phyloP scores from a whole-genome alignment of 805 yeast species.

The Ogataea siamensis region DNA sequence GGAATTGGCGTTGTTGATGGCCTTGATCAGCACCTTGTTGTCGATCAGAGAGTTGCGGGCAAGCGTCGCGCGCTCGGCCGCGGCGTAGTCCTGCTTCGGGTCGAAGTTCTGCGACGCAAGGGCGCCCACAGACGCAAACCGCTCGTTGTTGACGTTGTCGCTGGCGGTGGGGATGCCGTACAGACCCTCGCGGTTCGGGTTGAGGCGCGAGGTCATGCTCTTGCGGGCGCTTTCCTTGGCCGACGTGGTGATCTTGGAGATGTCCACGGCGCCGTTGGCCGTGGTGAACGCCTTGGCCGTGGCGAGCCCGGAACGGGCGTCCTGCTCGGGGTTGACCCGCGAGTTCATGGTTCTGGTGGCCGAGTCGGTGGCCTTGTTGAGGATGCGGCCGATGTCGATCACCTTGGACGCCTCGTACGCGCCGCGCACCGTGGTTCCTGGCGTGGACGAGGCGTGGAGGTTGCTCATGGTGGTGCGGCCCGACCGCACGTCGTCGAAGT shows the following conservation, averaged over 20 bases:
- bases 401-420: constrained; percentile 32
- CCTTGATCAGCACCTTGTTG: constrained; percentile 46
- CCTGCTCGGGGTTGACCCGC: constrained; percentile 43
- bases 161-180: constrained; percentile 43
- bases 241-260: constrained; percentile 48
- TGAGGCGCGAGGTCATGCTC: constrained; percentile 30
- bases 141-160: constrained; percentile 40
- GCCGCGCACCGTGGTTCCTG: constrained; percentile 27
- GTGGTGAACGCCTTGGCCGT: constrained; percentile 31
- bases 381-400: constrained; percentile 31
- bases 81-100: constrained; percentile 41
- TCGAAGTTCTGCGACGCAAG: constrained; percentile 48
- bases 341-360: constrained; percentile 45
- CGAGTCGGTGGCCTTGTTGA: constrained; percentile 34
- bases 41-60: constrained; percentile 39
- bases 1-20: constrained; percentile 48
- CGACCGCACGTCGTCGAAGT: constrained; percentile 42
- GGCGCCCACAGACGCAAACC: constrained; percentile 56
- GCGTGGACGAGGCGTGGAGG: constrained; percentile 23
- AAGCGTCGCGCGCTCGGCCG: constrained; percentile 39
- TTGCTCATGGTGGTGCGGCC: constrained; percentile 37
- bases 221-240: constrained; percentile 43
- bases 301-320: constrained; percentile 33
- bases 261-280: constrained; percentile 46
- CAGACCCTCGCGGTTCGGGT: constrained; percentile 22